Conservation (phyloP, 495 filamentous ascomycete genomes). For the Hyphodiscus hymeniophilus region DNA sequence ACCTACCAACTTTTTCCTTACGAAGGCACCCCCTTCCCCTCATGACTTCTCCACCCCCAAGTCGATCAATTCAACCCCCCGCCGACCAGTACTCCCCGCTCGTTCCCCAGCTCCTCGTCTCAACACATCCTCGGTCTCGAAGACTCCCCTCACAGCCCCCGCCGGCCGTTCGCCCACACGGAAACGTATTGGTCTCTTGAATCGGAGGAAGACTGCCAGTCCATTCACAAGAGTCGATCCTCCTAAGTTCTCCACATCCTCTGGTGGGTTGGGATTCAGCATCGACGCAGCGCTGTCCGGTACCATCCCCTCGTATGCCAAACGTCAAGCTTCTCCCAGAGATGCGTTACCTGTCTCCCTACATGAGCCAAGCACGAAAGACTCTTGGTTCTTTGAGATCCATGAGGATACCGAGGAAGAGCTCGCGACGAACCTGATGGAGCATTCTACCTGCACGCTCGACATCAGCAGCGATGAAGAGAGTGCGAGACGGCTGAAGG, state of each 20-base stretch:
- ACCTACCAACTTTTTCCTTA: constrained; percentile 29
- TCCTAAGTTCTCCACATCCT: constrained; percentile 30
- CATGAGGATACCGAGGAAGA: constrained; percentile 88
- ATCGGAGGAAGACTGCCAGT: constrained; percentile 42
- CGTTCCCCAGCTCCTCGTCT: constrained; percentile 32
- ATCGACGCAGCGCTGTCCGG: constrained; percentile 70
- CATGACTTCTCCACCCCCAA: constrained; percentile 21
- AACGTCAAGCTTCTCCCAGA: constrained; percentile 17
- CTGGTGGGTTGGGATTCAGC: constrained; percentile 43
- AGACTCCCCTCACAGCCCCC: constrained; percentile 42
- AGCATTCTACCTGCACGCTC: constrained; percentile 77
- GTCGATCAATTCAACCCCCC: constrained; percentile 23
- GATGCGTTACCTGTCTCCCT: constrained; percentile 3
- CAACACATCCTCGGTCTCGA: constrained; percentile 32
- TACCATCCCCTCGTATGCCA: constrained; percentile 49
- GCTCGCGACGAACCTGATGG: constrained; percentile 80
- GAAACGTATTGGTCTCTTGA: constrained; percentile 56
- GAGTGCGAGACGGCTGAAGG: constrained; percentile 41
- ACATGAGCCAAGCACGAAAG: constrained; percentile 40
- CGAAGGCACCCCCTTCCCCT: constrained; percentile 17
- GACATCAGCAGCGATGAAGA: constrained; percentile 73
- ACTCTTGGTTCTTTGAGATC: constrained; percentile 87
- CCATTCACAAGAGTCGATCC: constrained; percentile 54
- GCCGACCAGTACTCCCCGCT: constrained; percentile 23
- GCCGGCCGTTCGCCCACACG: constrained; percentile 56